These are phyloP conservation scores for Nevesoporus exiguus DNA, from an alignment of 768 basidiomycete species.

Conservation along the genomic window DNA sequence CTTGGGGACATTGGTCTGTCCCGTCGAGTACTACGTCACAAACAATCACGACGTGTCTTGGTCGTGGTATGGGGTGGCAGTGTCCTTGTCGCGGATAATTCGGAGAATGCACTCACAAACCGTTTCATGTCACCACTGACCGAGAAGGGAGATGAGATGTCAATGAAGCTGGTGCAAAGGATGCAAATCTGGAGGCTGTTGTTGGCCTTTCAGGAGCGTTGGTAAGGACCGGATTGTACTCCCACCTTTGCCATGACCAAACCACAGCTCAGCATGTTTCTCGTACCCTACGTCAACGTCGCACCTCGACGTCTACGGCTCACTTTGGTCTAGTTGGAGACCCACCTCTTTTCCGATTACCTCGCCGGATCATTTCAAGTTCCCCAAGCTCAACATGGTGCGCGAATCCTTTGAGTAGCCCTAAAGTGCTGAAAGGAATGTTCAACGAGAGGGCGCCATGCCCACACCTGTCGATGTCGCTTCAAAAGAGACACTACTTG, in stretches of 20 bases:
- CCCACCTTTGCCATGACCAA: background rate
- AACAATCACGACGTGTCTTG: slow-evolving; percentile 48
- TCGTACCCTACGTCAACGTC: slow-evolving; percentile 55
- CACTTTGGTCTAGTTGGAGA: slow-evolving; percentile 49
- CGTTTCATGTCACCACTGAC: slow-evolving; percentile 56
- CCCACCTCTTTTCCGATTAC: slow-evolving; percentile 59
- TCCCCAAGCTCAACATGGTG: slow-evolving; percentile 55
- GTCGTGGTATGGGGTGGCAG: slow-evolving; percentile 54
- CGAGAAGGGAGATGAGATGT: slow-evolving; percentile 62
- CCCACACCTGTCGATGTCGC: slow-evolving; percentile 39
- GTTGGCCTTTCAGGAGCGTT: slow-evolving; percentile 65
- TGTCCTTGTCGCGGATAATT: slow-evolving; percentile 68
- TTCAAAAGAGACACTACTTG: slow-evolving; percentile 44
- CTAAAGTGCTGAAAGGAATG: slow-evolving; percentile 9
- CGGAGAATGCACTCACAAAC: slow-evolving; percentile 64
- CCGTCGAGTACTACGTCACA: slow-evolving; percentile 36
- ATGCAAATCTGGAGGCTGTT: slow-evolving; percentile 68
- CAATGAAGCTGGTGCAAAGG: slow-evolving; percentile 71
- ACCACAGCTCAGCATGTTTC: slow-evolving; percentile 52
- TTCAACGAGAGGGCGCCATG: slow-evolving; percentile 8
- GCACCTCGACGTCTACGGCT: slow-evolving; percentile 45
- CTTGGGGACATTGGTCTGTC: too few relatives aligned
- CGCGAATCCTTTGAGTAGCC: slow-evolving; percentile 45
- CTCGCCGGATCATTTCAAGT: slow-evolving; percentile 55
- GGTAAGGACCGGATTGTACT: slow-evolving; percentile 35